A percentile compares a stretch with the other conserved stretches of the same genome.
Conservation (phyloP, 2,329 filamentous ascomycete genomes). For the Tolypocladium album region DNA sequence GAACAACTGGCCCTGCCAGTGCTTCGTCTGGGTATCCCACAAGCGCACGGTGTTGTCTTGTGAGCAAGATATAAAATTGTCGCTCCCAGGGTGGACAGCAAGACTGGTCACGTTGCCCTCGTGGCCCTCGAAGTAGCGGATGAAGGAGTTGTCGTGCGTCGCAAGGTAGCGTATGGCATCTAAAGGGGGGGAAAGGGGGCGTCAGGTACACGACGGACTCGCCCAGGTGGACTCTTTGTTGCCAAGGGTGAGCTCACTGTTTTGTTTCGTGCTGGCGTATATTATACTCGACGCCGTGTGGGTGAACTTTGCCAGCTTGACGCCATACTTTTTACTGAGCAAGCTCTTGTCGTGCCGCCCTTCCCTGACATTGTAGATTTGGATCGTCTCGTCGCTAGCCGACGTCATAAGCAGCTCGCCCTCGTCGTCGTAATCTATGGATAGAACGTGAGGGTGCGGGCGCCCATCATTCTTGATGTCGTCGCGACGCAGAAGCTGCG, state of each 20-base stretch:
- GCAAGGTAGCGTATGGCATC: slow-evolving; percentile 79
- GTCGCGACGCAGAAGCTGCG: slow-evolving; percentile 45
- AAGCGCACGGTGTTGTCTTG: slow-evolving; percentile 84
- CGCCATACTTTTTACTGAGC: slow-evolving; percentile 93
- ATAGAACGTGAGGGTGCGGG: slow-evolving; percentile 59
- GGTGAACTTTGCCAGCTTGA: slow-evolving; percentile 87
- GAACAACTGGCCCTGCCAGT: slow-evolving; percentile 69
- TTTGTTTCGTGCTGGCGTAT: slow-evolving; percentile 91
- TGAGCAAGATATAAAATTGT: slow-evolving; percentile 86
- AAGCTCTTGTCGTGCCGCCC: slow-evolving; percentile 82
- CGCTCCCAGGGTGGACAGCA: slow-evolving; percentile 71
- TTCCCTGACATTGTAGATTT: slow-evolving; percentile 89
- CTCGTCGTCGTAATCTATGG: slow-evolving; percentile 91
- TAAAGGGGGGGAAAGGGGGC: slow-evolving; percentile 15
- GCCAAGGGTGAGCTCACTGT: slow-evolving; percentile 43
- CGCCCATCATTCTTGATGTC: slow-evolving; percentile 38
- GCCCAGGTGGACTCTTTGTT: background rate
- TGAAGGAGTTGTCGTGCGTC: slow-evolving; percentile 91
- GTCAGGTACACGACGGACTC: background rate
- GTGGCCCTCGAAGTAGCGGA: slow-evolving; percentile 93
- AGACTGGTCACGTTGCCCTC: slow-evolving; percentile 75
- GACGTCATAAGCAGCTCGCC: slow-evolving; percentile 88
- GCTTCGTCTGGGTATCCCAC: slow-evolving; percentile 77
- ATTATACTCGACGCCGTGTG: slow-evolving; percentile 86
- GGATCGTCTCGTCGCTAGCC: slow-evolving; percentile 87